Evolutionary conservation across 768 basidiomycete genomes (phyloP), one percentile per base, ranked within the genome.

Genomic region (Calocera viscosa): DNA sequence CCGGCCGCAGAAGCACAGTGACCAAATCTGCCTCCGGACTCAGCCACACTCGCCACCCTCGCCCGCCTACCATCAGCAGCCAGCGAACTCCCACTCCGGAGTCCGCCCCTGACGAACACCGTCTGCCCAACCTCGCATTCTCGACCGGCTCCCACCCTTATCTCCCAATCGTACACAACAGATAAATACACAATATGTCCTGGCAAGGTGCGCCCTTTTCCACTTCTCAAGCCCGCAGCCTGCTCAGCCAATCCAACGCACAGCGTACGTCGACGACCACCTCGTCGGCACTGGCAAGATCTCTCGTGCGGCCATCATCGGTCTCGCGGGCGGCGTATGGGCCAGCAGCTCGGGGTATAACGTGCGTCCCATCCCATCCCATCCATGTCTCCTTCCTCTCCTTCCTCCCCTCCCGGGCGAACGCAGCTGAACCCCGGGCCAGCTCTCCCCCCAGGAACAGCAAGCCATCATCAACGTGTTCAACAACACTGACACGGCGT

Each of bases 251-350:
- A 22, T 67, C 24, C 39, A 40, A 38, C 49, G 11, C 30, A 32
- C 73, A 94, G 91, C 82, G 69, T 91, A 91, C 78, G 88, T 93
- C 76, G 89, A 94, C 75, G 80, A 78, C 73, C 85, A 90, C 75
- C 84, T 94, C 67, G 75, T 94, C 71, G 89, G 84, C 38, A 86
- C 78, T 69, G 85, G 84, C 70, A 90, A 85, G 77, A 78, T 95
- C 73, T n/a, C 78, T 28, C 82, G 83, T 72, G 93, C 91, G 40
- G 91, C 91, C 33, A 87, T 90, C 73, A 49, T 92, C 63, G 91
- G 90, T 47, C 80, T 78, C 65, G 73, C 81, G 71, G 90, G 90
- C 64, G 90, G 91, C 64, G 80, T 90, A 7, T 93, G 91, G 91
- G 90, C 89, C 12, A 66, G 77, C 0, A 81, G 82, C 2, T 1